Base-by-base conservation (phyloP, 805 yeast genomes). In the Suhomyces faveliae region DNA sequence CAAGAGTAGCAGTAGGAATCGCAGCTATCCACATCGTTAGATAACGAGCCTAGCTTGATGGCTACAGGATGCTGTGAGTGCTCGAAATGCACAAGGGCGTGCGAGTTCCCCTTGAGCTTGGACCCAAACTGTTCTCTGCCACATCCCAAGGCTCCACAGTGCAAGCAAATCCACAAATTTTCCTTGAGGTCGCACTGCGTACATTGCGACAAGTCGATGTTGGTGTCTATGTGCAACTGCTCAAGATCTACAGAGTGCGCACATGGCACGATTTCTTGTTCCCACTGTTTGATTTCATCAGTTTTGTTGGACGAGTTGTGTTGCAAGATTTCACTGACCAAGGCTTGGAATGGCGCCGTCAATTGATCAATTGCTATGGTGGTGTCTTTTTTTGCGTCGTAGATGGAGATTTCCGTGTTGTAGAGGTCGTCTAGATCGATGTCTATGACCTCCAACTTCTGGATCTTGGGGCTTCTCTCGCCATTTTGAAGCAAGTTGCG, bases 81-180 rank as follows among this genome's bases (percentile, higher is more conserved):
- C 33, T 84, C 80, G 59, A 64, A 84, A 66, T 94, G 99, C 0
- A 66, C 62, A 50, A 92, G 69, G 0, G 96, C 98, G 64, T 94
- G 99, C 0, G 96, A 84, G 61, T 92, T 82, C 5, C 99, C 99
- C n/a, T 90, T 85, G 29, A 71, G 51, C 10, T 87, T 81, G 20
- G 95, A 92, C 29, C 98, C 99, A 61, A 87, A 89, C 66, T 94
- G 99, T 25, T 84, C 83, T 54, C 99, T 74, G 5, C 99, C 99
- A 69, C 99, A 94, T 4, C 97, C 97, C 9, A 90, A 58, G n/a
- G 78, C 70, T 1, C 99, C 99, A 76, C 99, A 94, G 42, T 79
- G 79, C 40, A 94, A 68, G 70, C 99, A 94, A 13, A 94, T 73
- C 99, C 99, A 94, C 41, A 94, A 67, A 62, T 94, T 94, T 54